These are phyloP conservation scores for Dillenia suffruticosa DNA, from an alignment of 164 flowering plant genomes.

Conservation along the genomic window DNA sequence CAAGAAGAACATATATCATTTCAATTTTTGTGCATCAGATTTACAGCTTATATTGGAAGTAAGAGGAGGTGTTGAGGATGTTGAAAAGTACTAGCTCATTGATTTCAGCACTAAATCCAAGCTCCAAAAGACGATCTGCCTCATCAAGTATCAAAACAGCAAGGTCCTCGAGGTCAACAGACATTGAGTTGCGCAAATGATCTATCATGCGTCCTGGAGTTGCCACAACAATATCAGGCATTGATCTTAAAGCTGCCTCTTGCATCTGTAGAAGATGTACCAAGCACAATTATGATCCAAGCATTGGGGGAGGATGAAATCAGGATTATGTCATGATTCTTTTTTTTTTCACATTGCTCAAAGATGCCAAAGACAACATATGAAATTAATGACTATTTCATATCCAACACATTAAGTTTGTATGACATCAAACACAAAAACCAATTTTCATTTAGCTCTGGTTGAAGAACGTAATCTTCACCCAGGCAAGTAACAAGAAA, in stretches of 20 bases:
- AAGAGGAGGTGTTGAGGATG: too few relatives aligned
- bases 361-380: too few relatives aligned
- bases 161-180: slow-evolving; percentile 91
- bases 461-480: too few relatives aligned
- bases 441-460: too few relatives aligned
- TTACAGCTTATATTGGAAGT: neutral
- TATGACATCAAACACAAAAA: too few relatives aligned
- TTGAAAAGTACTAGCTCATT: slow-evolving; percentile 61
- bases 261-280: slow-evolving; percentile 49
- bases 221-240: slow-evolving; percentile 97
- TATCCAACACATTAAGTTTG: too few relatives aligned
- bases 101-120: slow-evolving; percentile 89
- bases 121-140: slow-evolving; percentile 97
- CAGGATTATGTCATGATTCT: too few relatives aligned
- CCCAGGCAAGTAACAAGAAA: too few relatives aligned
- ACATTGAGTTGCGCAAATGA: slow-evolving; percentile 90
- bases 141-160: slow-evolving; percentile 95
- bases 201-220: slow-evolving; percentile 99
- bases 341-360: too few relatives aligned
- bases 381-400: too few relatives aligned
- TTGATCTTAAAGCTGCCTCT: slow-evolving; percentile 78
- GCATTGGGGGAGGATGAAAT: too few relatives aligned
- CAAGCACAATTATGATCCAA: neutral
- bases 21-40: neutral
- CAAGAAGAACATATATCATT: neutral